phyloP scores from a whole-genome alignment of 257 asterid species.

The Solanum tacnaense region DNA sequence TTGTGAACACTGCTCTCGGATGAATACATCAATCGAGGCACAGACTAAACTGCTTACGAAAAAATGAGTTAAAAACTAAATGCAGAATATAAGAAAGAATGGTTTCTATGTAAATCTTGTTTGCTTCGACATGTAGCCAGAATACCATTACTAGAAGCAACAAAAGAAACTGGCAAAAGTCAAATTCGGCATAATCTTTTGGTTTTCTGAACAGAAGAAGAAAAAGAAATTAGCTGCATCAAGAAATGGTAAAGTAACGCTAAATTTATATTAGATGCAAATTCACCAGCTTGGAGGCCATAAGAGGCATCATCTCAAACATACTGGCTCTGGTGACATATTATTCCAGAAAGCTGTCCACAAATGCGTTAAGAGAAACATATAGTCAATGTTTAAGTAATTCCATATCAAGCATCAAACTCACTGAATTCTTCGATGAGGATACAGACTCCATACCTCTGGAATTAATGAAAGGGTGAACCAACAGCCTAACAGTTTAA shows the following conservation, averaged over 20 bases:
- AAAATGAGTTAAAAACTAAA: not conserved
- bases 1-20: slow-evolving; percentile 35
- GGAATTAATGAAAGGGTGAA: not conserved
- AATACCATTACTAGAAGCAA: slow-evolving; percentile 2
- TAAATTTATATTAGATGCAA: not conserved
- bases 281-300: slow-evolving; percentile 8
- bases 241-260: not conserved
- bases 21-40: slow-evolving; percentile 32
- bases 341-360: not conserved
- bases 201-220: not conserved
- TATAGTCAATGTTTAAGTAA: not conserved
- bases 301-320: slow-evolving; percentile 3
- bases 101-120: not conserved
- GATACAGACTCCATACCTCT: slow-evolving; percentile 20
- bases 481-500: not conserved
- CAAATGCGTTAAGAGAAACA: slow-evolving; percentile 1
- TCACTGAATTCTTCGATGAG: not conserved
- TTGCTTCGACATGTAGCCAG: not conserved
- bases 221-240: not conserved
- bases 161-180: slow-evolving; percentile 9
- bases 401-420: slow-evolving; percentile 1
- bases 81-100: not conserved
- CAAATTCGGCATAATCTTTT: not conserved
- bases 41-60: not conserved
- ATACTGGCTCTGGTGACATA: not conserved